These are phyloP conservation scores for Fusarium sp. DNA, from an alignment of 2,329 filamentous ascomycete species.

Conservation along the genomic window DNA sequence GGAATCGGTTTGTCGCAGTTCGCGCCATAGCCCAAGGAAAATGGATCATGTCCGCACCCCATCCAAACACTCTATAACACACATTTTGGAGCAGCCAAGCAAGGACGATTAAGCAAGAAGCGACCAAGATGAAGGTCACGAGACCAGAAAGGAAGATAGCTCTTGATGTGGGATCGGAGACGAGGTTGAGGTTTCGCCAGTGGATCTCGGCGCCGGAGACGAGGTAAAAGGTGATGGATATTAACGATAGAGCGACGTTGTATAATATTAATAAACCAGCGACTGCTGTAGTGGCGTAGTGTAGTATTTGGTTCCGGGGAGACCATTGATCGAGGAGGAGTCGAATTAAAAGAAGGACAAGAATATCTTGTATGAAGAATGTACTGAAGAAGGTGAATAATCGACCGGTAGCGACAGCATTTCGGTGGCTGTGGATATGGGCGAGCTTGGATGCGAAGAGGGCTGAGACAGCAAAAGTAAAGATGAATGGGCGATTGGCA, in stretches of 20 bases:
- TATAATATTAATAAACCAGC: slow-evolving; percentile 33
- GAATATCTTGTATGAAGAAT: slow-evolving; percentile 52
- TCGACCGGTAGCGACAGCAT: slow-evolving; percentile 45
- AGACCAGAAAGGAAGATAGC: slow-evolving; percentile 51
- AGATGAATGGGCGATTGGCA: slow-evolving; percentile 49
- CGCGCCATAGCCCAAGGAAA: slow-evolving; percentile 41
- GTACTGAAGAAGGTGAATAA: slow-evolving; percentile 49
- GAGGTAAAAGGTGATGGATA: slow-evolving; percentile 49
- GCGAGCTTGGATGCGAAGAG: slow-evolving; percentile 48
- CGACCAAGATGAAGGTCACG: slow-evolving; percentile 44
- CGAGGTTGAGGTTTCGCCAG: slow-evolving; percentile 51
- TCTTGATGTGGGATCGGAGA: slow-evolving; percentile 49
- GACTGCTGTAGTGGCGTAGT: slow-evolving; percentile 28
- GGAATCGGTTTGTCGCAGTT: slow-evolving; percentile 9
- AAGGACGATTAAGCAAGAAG: slow-evolving; percentile 24
- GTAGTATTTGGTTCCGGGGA: slow-evolving; percentile 14
- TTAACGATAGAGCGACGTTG: slow-evolving; percentile 41
- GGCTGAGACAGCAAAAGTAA: slow-evolving; percentile 47
- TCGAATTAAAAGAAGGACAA: slow-evolving; percentile 48
- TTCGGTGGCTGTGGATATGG: slow-evolving; percentile 50
- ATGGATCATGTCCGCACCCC: slow-evolving; percentile 46
- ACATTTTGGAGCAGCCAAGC: slow-evolving; percentile 44
- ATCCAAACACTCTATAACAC: slow-evolving; percentile 43
- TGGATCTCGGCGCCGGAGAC: slow-evolving; percentile 51
- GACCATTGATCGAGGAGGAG: slow-evolving; percentile 46